These are phyloP conservation scores for Aspergillus candidus DNA, from an alignment of 2,329 filamentous ascomycete genomes.

Conservation along the genomic window DNA sequence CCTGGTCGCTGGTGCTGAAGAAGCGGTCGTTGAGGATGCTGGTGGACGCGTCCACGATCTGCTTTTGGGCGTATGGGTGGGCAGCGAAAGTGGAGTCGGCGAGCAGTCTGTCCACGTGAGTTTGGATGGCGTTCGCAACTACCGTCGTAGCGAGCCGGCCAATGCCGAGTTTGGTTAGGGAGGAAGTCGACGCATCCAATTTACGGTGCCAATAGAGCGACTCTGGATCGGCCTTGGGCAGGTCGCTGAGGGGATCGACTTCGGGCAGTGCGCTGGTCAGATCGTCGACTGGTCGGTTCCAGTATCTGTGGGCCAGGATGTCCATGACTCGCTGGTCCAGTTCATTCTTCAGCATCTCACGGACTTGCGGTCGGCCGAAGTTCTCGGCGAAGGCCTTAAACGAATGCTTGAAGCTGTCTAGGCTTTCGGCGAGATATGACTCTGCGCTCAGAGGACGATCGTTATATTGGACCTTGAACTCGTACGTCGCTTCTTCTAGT, in stretches of 20 bases:
- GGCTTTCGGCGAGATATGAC: constrained; percentile 88
- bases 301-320: constrained; percentile 85
- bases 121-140: constrained; percentile 79
- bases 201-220: constrained; percentile 91
- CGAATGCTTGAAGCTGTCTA: constrained; percentile 95
- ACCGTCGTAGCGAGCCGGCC: constrained; percentile 88
- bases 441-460: constrained; percentile 91
- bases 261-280: constrained; percentile 62
- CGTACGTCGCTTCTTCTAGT: constrained; percentile 92
- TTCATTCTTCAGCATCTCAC: constrained; percentile 81
- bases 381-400: constrained; percentile 90
- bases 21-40: constrained; percentile 89
- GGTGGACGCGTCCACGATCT: constrained; percentile 86
- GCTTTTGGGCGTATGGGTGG: constrained; percentile 86
- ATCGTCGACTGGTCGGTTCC: constrained; percentile 92
- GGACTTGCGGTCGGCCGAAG: constrained; percentile 85
- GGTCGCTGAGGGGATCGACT: constrained; percentile 64
- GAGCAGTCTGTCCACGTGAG: constrained; percentile 73
- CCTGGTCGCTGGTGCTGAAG: constrained; percentile 94
- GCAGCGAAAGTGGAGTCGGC: constrained; percentile 74
- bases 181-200: constrained; percentile 83
- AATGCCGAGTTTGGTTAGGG: constrained; percentile 88
- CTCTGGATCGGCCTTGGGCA: constrained; percentile 79
- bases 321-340: constrained; percentile 94
- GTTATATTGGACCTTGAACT: constrained; percentile 99